These are phyloP conservation scores for Simplicillium sp. DNA, from an alignment of 2,329 filamentous ascomycete species.

Conservation along the genomic window DNA sequence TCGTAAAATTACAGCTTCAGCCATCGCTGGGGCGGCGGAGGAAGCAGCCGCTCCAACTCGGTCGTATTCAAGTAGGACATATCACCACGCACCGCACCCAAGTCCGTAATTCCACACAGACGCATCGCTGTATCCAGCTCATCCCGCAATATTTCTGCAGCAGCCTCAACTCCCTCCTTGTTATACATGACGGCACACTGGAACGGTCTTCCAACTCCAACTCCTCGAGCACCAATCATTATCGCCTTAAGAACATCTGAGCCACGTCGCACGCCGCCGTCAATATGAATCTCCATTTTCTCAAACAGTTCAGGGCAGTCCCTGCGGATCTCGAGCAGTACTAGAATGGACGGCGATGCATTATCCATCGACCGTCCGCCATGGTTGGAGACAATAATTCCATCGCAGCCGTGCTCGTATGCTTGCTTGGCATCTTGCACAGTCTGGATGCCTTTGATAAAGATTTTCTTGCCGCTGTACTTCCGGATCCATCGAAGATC, in stretches of 20 bases:
- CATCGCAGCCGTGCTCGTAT: constrained; percentile 24
- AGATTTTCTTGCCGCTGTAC: constrained; percentile 38
- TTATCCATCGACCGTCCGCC: constrained; percentile 26
- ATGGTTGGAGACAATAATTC: constrained; percentile 34
- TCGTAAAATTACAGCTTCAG: too few relatives aligned
- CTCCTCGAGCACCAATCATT: constrained; percentile 29
- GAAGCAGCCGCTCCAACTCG: too few relatives aligned
- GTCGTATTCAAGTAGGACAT: too few relatives aligned
- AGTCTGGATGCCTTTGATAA: constrained; percentile 32
- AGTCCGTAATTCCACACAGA: constrained; percentile 15
- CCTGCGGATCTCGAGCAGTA: constrained; percentile 27
- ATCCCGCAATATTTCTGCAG: constrained; percentile 21
- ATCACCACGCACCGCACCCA: constrained; percentile 1
- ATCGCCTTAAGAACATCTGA: constrained; percentile 33
- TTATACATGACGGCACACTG: constrained; percentile 31
- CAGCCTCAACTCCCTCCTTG: constrained; percentile 31
- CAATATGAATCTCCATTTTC: constrained; percentile 25
- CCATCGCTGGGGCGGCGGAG: too few relatives aligned
- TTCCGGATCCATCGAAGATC: constrained; percentile 40
- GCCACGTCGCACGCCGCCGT: constrained; percentile 31
- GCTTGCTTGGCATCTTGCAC: constrained; percentile 30
- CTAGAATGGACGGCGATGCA: constrained; percentile 27
- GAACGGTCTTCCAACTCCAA: constrained; percentile 36
- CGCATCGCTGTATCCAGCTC: constrained; percentile 27
- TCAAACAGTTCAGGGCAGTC: constrained; percentile 29